phyloP scores from a whole-genome alignment of 2,329 filamentous ascomycete species.

The Pseudogymnoascus sp. region DNA sequence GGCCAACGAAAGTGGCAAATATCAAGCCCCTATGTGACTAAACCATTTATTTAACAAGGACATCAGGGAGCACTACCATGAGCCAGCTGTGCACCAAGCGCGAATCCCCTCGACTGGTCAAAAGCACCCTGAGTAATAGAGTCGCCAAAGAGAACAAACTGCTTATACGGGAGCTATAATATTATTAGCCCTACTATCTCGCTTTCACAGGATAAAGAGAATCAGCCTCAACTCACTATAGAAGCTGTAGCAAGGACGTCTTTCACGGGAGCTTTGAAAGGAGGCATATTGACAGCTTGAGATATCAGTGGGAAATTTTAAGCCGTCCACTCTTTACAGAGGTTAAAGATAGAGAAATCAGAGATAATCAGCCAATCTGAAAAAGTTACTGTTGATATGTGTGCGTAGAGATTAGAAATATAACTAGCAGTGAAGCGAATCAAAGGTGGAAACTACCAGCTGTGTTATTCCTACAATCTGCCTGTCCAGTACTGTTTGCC shows the following conservation, averaged over 20 bases:
- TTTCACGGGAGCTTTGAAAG: background rate
- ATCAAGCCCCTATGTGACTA: background rate
- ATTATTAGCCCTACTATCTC: background rate
- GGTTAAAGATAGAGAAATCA: background rate
- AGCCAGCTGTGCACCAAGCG: slow-evolving; percentile 59
- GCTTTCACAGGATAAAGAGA: background rate
- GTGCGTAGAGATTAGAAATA: background rate
- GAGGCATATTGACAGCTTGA: background rate
- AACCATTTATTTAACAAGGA: slow-evolving; percentile 12
- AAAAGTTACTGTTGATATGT: background rate
- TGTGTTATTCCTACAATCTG: background rate
- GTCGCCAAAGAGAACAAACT: slow-evolving; percentile 82
- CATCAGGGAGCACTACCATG: slow-evolving; percentile 47
- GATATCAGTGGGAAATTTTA: background rate
- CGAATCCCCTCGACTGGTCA: slow-evolving; percentile 59
- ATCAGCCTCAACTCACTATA: background rate
- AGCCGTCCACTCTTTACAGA: background rate
- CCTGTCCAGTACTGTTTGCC: background rate
- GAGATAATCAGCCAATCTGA: background rate
- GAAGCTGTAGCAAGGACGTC: background rate
- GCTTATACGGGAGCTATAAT: slow-evolving; percentile 26
- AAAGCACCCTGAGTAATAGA: slow-evolving; percentile 71
- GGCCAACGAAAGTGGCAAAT: background rate
- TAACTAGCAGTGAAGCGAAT: background rate
- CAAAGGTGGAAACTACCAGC: background rate